Evolutionary conservation across 352 stramenopile species (phyloP).

Genomic region (Phytopythium helicoides): DNA sequence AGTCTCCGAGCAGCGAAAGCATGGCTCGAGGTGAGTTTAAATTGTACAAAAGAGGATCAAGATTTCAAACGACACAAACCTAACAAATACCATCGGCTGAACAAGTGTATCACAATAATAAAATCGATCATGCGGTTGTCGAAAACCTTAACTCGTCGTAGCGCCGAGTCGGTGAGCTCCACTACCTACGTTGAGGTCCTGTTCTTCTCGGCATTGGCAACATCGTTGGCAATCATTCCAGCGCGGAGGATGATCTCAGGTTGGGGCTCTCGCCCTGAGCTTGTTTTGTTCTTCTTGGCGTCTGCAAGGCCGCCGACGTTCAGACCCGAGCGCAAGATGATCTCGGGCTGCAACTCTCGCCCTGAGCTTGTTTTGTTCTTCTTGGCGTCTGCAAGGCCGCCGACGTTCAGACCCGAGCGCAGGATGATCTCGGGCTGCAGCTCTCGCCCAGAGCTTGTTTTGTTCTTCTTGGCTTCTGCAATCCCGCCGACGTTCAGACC

Average conservation of each 20-base stretch:
- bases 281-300: not conserved
- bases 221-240: not conserved
- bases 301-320: not conserved
- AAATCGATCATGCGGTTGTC: no score
- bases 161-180: no score
- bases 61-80: no score
- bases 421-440: constrained; percentile 2
- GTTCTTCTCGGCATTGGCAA: not conserved
- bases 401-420: not conserved
- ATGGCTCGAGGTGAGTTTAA: no score
- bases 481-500: constrained; percentile 4
- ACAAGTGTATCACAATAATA: no score
- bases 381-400: not conserved
- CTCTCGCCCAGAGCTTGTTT: not conserved
- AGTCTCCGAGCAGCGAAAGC: no score
- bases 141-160: no score
- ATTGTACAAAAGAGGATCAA: no score
- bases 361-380: not conserved
- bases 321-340: constrained; percentile 3
- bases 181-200: not conserved
- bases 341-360: not conserved
- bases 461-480: not conserved
- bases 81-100: no score
- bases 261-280: not conserved
- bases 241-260: not conserved